Evolutionary conservation across 371 early-diverging fungal species (phyloP), one percentile per base, ranked within the genome.

Genomic region (Rhizopus stolonifer): DNA sequence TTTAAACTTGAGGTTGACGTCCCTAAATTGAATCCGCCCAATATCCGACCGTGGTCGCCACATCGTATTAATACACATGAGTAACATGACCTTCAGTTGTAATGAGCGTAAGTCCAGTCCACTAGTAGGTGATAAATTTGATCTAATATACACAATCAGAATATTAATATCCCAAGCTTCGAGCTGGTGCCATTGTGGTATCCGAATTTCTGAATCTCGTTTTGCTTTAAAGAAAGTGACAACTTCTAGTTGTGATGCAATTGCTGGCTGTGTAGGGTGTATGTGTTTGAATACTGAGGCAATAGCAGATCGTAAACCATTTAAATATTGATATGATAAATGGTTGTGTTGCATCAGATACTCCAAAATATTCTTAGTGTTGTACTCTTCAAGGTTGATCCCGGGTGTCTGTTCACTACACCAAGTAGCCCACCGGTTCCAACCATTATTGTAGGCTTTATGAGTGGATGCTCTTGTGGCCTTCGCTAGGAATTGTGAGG

Each of bases 1-100:
- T 25, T 17, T 2, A 46, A n/a, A 11, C 0, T 6, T 29, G 29
- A 29, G 10, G 4, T 29, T 14, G 1, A 40, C 8, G 46, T 57
- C 36, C 18, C 58, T 4, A 14, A 38, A 15, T 46, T 51, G 52
- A 9, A 51, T 10, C 13, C 46, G 29, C 7, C 1, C 52, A 8
- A 51, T 51, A 23, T 46, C 52, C 0, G 6, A 15, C 38, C 58
- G 26, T 11, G 51, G 58, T 22, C 47, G 18, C 51, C 51, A 25
- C 58, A 51, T 58, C 13, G 52, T 58, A 3, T 14, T 9, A 2
- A 58, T 22, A 21, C 58, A 58, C n/a, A 51, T 11, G 10, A 58
- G 45, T 21, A 51, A 24, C n/a, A n/a, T n/a, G n/a, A n/a, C n/a
- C n/a, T n/a, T n/a, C n/a, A n/a, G n/a, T n/a, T n/a, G n/a, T n/a